Conservation (phyloP, 2,329 filamentous ascomycete genomes). For the Lecanicillium sp. region DNA sequence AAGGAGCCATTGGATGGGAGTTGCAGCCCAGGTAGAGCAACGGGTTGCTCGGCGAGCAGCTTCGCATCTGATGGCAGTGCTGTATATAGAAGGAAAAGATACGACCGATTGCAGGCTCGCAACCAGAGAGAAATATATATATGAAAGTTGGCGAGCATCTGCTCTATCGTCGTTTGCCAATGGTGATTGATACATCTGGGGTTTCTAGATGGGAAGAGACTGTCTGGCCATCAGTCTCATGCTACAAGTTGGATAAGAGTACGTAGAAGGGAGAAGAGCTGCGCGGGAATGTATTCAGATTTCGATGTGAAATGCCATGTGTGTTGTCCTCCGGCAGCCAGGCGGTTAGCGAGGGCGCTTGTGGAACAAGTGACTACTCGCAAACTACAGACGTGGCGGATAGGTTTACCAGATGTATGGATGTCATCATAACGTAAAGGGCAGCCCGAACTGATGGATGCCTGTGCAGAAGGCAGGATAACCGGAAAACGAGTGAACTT, state of each 20-base stretch:
- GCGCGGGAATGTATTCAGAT: too few relatives aligned
- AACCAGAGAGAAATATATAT: too few relatives aligned
- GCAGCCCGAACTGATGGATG: not conserved
- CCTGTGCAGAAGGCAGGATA: not conserved
- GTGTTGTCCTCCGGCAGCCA: constrained; percentile 18
- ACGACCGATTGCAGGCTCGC: too few relatives aligned
- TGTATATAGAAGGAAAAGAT: too few relatives aligned
- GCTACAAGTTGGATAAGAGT: too few relatives aligned
- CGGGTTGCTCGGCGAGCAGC: constrained; percentile 7
- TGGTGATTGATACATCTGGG: too few relatives aligned
- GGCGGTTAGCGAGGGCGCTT: constrained; percentile 16
- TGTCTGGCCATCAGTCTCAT: too few relatives aligned
- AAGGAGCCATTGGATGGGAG: constrained; percentile 1
- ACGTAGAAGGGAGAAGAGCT: too few relatives aligned
- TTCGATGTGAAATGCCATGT: not conserved
- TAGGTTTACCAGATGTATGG: constrained; percentile 36
- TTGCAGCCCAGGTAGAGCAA: constrained; percentile 5
- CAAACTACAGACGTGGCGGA: constrained; percentile 20
- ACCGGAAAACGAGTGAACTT: constrained; percentile 1
- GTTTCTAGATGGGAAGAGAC: too few relatives aligned
- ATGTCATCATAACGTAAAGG: constrained; percentile 24
- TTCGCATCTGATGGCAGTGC: not conserved
- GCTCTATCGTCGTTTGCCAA: too few relatives aligned
- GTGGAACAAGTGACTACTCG: constrained; percentile 3
- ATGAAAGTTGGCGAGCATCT: too few relatives aligned